Base-by-base conservation (phyloP, 768 basidiomycete species). In the Phaffia tasmanica region DNA sequence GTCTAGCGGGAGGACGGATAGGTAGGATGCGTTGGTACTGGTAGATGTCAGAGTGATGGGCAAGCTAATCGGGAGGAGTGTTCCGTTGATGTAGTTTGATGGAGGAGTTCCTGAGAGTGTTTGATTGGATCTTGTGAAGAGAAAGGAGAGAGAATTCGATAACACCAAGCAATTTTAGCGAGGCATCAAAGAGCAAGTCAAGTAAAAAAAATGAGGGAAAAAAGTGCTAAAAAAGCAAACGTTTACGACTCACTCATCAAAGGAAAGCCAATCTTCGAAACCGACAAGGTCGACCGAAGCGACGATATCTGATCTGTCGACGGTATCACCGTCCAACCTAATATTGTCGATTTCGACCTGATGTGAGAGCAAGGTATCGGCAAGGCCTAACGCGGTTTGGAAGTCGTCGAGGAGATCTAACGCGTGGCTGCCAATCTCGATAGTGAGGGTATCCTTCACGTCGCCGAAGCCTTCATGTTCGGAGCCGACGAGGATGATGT, bases 401-500 rank as follows among this genome's bases (percentile, higher is more conserved):
- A 56, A 32, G 25, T 63, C 53, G 14, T 42, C 4, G 7, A 63
- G 19, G 11, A 57, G 57, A 42, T 65, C 64, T 18, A 65, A 55
- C 35, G 64, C 64, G 49, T 65, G 55, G 15, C n/a, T 46, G 11
- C 64, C 64, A 19, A 65, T 57, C 56, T 65, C 64, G 48, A 65
- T 57, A 30, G 30, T 65, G 30, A 65, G 42, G 54, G 35, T 49
- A 18, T 65, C 56, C 46, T 57, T 57, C 14, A 65, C 25, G 25
- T 65, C 64, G 7, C 64, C 64, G 25, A 65, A 65, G 16, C 64
- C 64, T 11, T 56, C n/a, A 69, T 83, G 80, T 71, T 90, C 88
- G 55, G 87, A 85, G 5, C 82, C 88, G 71, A 83, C 80, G 27
- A 95, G 76, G 35, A 78, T 75, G 30, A 93, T 77, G 11, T 81